Evolutionary conservation across 2,329 filamentous ascomycete species (phyloP), one percentile per base, ranked within the genome.

Genomic region (Cladosporium sp.): DNA sequence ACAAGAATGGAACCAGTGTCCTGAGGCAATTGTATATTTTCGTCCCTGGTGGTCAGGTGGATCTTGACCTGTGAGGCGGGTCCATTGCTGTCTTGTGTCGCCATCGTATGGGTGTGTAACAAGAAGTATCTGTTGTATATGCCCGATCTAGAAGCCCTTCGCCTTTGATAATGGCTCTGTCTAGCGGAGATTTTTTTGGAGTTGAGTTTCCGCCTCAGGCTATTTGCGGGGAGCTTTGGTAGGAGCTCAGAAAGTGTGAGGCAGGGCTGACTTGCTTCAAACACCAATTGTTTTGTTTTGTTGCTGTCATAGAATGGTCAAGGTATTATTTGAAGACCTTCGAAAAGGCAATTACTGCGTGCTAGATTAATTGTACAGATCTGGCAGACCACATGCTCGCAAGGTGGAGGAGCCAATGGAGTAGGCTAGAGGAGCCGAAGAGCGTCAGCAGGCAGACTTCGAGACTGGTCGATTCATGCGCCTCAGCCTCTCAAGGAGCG

Each of bases 1-100:
- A 88, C 83, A 35, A 87, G 78, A 69, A 88, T 86, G 23, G 85
- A 81, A 26, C 84, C 85, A 56, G 81, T 81, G 65, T 82, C 82
- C 65, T 85, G 80, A 67, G 84, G 82, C 56, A 87, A 76, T 65
- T 83, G 79, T 70, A 87, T 80, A 64, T 85, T 83, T 67, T 79
- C 76, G 70, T 85, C 81, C 68, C 82, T 78, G 55, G 84, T 84
- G 23, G 77, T 82, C 46, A 88, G 79, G 65, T 85, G 82, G 67
- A 87, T 80, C 67, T 83, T 81, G 55, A 87, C 82, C 73, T 87
- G 84, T n/a, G 59, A 53, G 8, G 62, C 35, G 2, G 12, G 50
- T 11, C 56, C 63, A 31, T 46, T 65, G 12, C 14, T 26, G 1
- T 49, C 37, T n/a, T 63, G 61, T 46, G 50, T 14, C 18, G 61